phyloP scores from a whole-genome alignment of 306 rosid genomes.

The cucumber (Cucumis sativus) region Cucumber_9930_V3 NC_026658.2:1829501-1830000 shows the following conservation, averaged over 20 bases:
- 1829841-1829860: background rate
- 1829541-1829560: slow-evolving; percentile 12
- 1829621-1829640: slow-evolving; percentile 47
- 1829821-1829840: background rate
- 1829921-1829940: background rate
- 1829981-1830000: background rate
- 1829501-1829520: slow-evolving; percentile 28
- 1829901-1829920: background rate
- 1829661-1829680: slow-evolving; percentile 37
- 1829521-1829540: slow-evolving; percentile 23
- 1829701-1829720: slow-evolving; percentile 49
- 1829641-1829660: slow-evolving; percentile 42
- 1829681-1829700: slow-evolving; percentile 45
- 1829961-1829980: background rate
- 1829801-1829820: background rate
- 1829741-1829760: background rate
- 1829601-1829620: slow-evolving; percentile 52
- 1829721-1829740: background rate
- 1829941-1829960: background rate
- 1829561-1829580: slow-evolving; percentile 24
- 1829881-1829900: background rate
- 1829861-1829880: background rate
- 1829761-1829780: background rate
- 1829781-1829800: background rate
- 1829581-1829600: slow-evolving; percentile 48